Evolutionary conservation across 352 stramenopile species (phyloP), one percentile per base, ranked within the genome.

Genomic region (Globisporangium emineosum): DNA sequence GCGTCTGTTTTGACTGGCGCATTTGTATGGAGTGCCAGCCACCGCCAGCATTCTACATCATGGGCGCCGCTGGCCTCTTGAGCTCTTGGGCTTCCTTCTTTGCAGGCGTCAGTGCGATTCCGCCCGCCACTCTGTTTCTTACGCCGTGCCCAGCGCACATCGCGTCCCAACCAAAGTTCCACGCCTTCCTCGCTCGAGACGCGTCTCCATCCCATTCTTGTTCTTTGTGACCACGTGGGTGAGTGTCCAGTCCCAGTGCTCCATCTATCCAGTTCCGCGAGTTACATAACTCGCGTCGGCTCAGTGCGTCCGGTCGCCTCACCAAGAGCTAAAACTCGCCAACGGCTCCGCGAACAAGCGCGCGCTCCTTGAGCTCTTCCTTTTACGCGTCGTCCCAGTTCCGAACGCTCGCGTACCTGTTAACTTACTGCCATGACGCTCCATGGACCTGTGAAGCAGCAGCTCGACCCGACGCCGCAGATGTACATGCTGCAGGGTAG

Each of bases 401-500:
- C 35, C 32, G 23, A 35, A 51, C 35, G 21, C 35, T 32, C 19
- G 54, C 43, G 33, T 9, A 19, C 9, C 32, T 47, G 40, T 8
- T 19, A 50, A 45, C 40, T 9, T 5, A 15, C 19, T 15, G 19
- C 10, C 66, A 85, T 83, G 77, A 83, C 74, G 62, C 73, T 84
- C 53, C 71, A 66, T 45, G 77, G 70, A 6, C 74, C 68, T 40
- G 68, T 86, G 6, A 79, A 83, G 69, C 50, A 56, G 7, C 76
- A 78, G 66, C 75, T 83, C 27, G 75, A 83, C 51, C 58, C 67
- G 33, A 60, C 68, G 55, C 72, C 65, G 47, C 78, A 75, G 60
- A 65, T 83, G 59, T 82, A 77, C 57, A 70, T 72, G 59, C 61
- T 62, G 51, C 61, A 63, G 10, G 50, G 57, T 25, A 52, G 61